phyloP scores from a whole-genome alignment of 2,329 filamentous ascomycete species.

The Nemania sp. region DNA sequence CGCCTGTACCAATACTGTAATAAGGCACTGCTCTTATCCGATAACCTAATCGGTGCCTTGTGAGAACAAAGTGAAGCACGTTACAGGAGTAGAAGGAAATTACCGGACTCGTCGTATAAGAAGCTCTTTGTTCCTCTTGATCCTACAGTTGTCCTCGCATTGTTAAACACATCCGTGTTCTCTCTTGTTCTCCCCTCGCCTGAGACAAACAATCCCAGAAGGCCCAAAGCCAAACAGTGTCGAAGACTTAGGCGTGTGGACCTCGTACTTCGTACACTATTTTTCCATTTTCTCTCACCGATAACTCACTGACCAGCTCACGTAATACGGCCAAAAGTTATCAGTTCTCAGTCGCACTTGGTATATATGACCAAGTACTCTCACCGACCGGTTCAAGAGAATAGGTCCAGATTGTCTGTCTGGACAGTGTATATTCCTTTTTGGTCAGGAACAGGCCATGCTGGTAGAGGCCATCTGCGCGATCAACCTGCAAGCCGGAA shows the following conservation, averaged over 20 bases:
- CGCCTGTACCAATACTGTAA: too few relatives aligned
- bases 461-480: slow-evolving; percentile 21
- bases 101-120: slow-evolving; percentile 19
- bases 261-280: too few relatives aligned
- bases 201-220: slow-evolving; percentile 10
- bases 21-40: too few relatives aligned
- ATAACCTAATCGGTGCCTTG: too few relatives aligned
- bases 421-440: slow-evolving; percentile 16
- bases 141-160: not conserved
- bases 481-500: slow-evolving; percentile 23
- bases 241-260: slow-evolving; percentile 10
- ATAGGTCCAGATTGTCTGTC: slow-evolving; percentile 1
- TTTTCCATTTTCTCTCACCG: slow-evolving; percentile 20
- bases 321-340: slow-evolving; percentile 10
- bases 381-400: slow-evolving; percentile 10
- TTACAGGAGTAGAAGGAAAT: slow-evolving; percentile 6
- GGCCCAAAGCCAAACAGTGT: slow-evolving; percentile 7
- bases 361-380: slow-evolving; percentile 21
- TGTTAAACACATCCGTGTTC: slow-evolving; percentile 5
- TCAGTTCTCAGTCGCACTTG: too few relatives aligned
- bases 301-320: slow-evolving; percentile 19
- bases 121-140: slow-evolving; percentile 12
- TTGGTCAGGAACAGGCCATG: slow-evolving; percentile 20
- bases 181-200: slow-evolving; percentile 5
- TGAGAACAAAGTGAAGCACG: slow-evolving; percentile 7